phyloP scores from a whole-genome alignment of 164 flowering plant species.

The Dillenia suffruticosa region DNA sequence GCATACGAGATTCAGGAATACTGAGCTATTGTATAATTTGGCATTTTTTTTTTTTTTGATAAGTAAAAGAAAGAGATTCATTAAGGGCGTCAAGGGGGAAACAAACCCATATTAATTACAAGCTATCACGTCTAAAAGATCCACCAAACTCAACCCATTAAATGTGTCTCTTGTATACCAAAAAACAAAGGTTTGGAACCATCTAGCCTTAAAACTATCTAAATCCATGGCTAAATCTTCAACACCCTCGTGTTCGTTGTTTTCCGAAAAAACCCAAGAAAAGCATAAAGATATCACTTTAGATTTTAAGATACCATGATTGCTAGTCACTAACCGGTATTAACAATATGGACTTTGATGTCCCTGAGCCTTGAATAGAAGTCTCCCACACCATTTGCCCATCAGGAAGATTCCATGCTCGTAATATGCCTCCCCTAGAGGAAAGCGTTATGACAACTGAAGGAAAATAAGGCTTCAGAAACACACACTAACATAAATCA shows the following conservation, averaged over 20 bases:
- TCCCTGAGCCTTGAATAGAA: conserved; percentile 55
- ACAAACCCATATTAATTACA: no score
- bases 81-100: no score
- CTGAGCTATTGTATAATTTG: no score
- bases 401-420: conserved; percentile 99
- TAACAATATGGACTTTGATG: conserved; percentile 58
- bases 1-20: no score
- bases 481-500: neutral
- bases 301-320: neutral
- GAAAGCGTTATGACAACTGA: conserved; percentile 87
- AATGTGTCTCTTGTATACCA: no score
- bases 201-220: no score
- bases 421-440: conserved; percentile 65
- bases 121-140: no score
- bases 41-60: no score
- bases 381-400: conserved; percentile 99
- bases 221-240: no score
- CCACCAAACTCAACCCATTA: neutral
- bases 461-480: conserved; percentile 13
- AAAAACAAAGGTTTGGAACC: no score
- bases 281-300: neutral
- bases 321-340: conserved; percentile 55
- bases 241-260: no score
- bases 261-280: neutral
- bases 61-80: no score